Conservation (phyloP, 306 rosid species). For the Elaeagnus macrophylla region DNA sequence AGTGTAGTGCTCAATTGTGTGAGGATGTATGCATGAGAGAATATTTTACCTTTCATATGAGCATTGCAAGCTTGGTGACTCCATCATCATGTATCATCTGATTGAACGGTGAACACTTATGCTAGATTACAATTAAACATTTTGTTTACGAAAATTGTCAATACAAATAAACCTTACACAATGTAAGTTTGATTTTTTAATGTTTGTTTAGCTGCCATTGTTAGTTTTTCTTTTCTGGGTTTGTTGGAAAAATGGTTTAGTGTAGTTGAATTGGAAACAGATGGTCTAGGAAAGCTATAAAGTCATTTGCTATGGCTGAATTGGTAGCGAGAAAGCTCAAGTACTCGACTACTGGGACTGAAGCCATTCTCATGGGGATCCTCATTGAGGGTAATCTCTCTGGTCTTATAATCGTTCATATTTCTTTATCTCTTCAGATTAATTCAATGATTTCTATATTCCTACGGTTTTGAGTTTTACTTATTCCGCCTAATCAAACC, state of each 20-base stretch:
- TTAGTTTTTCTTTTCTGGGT: background rate
- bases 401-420: background rate
- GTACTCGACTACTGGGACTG: conserved; percentile 50
- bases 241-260: conserved; percentile 14
- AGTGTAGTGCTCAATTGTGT: too few relatives aligned
- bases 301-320: conserved; percentile 57
- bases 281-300: conserved; percentile 75
- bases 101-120: too few relatives aligned
- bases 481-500: too few relatives aligned
- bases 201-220: background rate
- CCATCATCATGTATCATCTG: too few relatives aligned
- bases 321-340: conserved; percentile 69
- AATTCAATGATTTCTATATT: background rate
- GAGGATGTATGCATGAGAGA: too few relatives aligned
- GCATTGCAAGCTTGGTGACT: too few relatives aligned
- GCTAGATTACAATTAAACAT: too few relatives aligned
- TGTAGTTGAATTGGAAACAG: conserved; percentile 24
- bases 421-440: background rate
- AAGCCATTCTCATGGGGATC: conserved; percentile 67
- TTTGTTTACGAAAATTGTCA: too few relatives aligned
- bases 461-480: too few relatives aligned
- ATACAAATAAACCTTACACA: too few relatives aligned
- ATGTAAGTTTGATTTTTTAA: conserved; percentile 30
- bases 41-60: too few relatives aligned
- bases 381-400: conserved; percentile 48